A percentile compares a stretch with the other conserved stretches of the same genome.
Conservation (phyloP, 2,329 filamentous ascomycete genomes). For the Sclerotinia minor region DNA sequence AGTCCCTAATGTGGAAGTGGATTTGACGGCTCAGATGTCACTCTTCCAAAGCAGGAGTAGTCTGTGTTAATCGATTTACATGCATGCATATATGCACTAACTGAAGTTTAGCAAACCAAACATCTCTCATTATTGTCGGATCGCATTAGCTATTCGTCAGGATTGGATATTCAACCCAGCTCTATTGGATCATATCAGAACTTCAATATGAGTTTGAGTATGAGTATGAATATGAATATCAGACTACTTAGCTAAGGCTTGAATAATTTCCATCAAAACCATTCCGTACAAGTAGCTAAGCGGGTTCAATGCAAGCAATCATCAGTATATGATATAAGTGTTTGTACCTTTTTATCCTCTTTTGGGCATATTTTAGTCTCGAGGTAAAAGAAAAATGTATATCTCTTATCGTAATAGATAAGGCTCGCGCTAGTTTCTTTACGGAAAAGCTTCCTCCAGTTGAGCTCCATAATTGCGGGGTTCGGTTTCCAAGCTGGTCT, state of each 20-base stretch:
- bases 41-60: neutral
- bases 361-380: neutral
- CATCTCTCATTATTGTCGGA: neutral
- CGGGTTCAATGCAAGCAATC: constrained; percentile 25
- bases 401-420: constrained; percentile 17
- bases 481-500: neutral
- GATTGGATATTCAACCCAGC: neutral
- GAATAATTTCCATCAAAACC: neutral
- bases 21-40: neutral
- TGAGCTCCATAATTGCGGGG: constrained; percentile 22
- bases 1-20: neutral
- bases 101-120: neutral
- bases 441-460: neutral
- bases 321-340: constrained; percentile 9
- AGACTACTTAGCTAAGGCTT: neutral
- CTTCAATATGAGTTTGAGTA: neutral
- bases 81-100: neutral
- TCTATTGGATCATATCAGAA: neutral
- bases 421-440: neutral
- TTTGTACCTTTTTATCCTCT: neutral
- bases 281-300: constrained; percentile 19
- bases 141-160: neutral
- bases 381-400: neutral
- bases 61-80: too few species aligned
- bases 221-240: neutral